Evolutionary conservation across 164 flowering plant species (phyloP).

Genomic region (Vitis labrusca): DNA sequence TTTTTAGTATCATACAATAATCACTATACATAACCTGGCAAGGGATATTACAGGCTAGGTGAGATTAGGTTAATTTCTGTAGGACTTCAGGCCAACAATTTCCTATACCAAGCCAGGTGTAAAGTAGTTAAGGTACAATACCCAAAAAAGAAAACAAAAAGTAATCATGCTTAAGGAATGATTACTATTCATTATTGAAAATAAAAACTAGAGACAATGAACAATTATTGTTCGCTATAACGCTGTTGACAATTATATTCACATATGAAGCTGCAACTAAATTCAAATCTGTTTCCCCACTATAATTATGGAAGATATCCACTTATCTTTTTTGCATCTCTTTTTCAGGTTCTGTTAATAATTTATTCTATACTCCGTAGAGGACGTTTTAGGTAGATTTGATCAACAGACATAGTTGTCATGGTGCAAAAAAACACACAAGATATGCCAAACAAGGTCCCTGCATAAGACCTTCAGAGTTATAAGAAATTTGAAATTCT

Average conservation of each 20-base stretch:
- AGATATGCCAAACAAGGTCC: neutral
- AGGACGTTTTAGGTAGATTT: neutral
- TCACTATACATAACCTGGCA: no score
- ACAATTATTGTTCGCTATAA: neutral
- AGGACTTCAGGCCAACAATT: no score
- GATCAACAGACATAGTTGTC: neutral
- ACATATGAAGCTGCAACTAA: neutral
- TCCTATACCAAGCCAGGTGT: no score
- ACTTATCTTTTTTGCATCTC: neutral
- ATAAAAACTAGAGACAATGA: no score
- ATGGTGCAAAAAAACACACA: no score
- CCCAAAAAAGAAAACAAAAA: no score
- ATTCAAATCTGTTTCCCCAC: neutral
- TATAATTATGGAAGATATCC: neutral
- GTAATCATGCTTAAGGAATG: no score
- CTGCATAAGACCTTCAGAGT: neutral
- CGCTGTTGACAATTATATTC: neutral
- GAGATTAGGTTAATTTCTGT: no score
- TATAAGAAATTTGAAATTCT: neutral
- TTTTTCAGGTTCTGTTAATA: neutral
- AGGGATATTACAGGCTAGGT: no score
- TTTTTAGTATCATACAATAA: no score
- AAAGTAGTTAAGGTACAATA: no score
- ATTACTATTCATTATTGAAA: no score
- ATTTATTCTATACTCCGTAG: neutral